Base-by-base conservation (phyloP, 768 basidiomycete genomes). In the Leccinum disarticulatum region DNA sequence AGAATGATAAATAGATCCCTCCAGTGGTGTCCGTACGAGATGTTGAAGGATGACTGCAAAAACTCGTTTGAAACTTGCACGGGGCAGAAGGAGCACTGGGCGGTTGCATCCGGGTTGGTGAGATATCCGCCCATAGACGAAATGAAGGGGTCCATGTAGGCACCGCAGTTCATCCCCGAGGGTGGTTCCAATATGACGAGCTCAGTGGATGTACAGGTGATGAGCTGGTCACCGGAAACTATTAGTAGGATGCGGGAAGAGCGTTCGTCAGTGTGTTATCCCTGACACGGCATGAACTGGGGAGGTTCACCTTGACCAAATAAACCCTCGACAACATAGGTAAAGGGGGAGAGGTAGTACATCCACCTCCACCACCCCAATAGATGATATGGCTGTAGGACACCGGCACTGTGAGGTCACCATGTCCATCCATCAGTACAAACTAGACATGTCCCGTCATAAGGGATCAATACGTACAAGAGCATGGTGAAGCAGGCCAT, bases 71-170 rank as follows among this genome's bases (percentile, higher is more conserved):
- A 86, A 3, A 76, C 80, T 7, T 75, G 64, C 30, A 78, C 77
- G 1, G 82, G 73, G 62, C 88, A 89, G 71, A 83, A 87, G 22
- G 76, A 59, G 68, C 88, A 91, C 48, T 66, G 71, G n/a, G 71
- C 58, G 0, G 81, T 80, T 4, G 85, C 82, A n/a, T 79, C 69
- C 1, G 83, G 77, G 63, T 88, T 81, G 25, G 76, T 65, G 30
- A 90, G 70, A 62, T 85, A 86, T 9, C 88, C 87, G 0, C 87
- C 83, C 5, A 77, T 75, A 1, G 62, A 48, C 0, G 69, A 58
- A 15, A 87, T 83, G 72, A 80, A 91, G 0, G 74, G 66, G 19
- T 70, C 51, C 68, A 88, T 73, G 68, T 83, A 91, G 4, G 76
- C 59, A 4, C 64, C 64, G 65, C 90, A 91, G 4, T 77, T 83